A percentile compares a stretch with the other conserved stretches of the same genome.
phyloP scores from a whole-genome alignment of 345 rosid genomes.

The Salix exigua region DNA sequence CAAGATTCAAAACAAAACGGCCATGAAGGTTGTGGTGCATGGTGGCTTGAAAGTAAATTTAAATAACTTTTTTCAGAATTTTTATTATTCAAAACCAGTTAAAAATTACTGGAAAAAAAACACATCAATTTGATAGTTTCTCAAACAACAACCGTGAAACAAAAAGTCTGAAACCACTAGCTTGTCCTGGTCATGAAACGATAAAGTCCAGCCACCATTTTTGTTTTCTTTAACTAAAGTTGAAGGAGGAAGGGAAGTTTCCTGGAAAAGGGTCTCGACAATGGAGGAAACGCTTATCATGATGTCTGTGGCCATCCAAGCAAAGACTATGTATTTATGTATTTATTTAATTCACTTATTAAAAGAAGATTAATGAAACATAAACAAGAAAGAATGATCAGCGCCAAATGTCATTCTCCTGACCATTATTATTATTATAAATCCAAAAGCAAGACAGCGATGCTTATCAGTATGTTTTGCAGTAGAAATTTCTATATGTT shows the following conservation, averaged over 20 bases:
- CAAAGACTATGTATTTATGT: not conserved
- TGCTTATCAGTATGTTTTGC: not conserved
- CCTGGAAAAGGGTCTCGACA: not conserved
- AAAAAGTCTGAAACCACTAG: not conserved
- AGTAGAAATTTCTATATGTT: not conserved
- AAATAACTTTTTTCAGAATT: too few relatives aligned
- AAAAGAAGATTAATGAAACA: too few relatives aligned
- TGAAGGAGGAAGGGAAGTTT: conserved; percentile 2
- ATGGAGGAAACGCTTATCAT: not conserved
- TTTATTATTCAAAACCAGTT: too few relatives aligned
- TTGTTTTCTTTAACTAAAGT: not conserved
- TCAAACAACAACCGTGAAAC: too few relatives aligned
- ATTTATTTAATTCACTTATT: not conserved
- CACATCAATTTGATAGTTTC: too few relatives aligned
- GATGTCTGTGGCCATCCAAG: not conserved
- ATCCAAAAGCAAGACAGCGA: not conserved
- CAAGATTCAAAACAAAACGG: too few relatives aligned
- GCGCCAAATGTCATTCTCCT: not conserved
- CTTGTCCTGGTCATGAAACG: not conserved
- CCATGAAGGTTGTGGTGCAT: too few relatives aligned
- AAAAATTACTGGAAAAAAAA: too few relatives aligned
- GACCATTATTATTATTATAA: not conserved
- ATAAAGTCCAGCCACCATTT: not conserved
- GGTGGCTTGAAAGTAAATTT: too few relatives aligned
- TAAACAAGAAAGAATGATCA: not conserved